Base-by-base conservation (phyloP, 352 stramenopile genomes). In the Globisporangium iwayamae region DNA sequence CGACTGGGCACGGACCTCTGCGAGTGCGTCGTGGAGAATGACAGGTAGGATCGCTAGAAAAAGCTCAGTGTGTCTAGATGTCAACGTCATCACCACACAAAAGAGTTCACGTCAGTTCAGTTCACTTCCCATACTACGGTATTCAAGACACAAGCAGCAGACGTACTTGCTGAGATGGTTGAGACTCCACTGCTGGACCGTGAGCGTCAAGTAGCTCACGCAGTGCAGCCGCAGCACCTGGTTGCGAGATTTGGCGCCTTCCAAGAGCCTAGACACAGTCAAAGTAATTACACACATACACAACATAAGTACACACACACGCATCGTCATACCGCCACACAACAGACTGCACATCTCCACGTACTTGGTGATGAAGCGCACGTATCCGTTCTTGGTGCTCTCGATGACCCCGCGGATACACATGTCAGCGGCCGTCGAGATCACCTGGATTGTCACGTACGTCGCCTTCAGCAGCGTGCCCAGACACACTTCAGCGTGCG, bases 401-500 rank as follows among this genome's bases (percentile, higher is more conserved):
- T 87, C 70, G 36, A 95, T 84, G n/a, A 95, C 83, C 2, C 69
- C 78, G 56, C 80, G 81, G 56, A 95, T 86, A 2, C 74, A 91
- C 16, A 78, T 70, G 56, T 94, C 80, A 4, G 87, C 85, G 45
- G 87, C 64, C 6, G 83, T 92, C 22, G 87, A 93, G 34, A 95
- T 87, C 32, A 95, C 79, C 62, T 90, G 80, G 20, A 95, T 95
- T 28, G 85, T 95, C n/a, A 95, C 83, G 54, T 87, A 92, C n/a
- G 85, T 93, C 14, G 81, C 79, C 62, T 95, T 95, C 32, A 95
- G 62, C n/a, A 94, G 46, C 53, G 79, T 85, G 1, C 65, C 75
- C 34, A 93, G 72, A 66, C 74, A 93, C 52, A 77, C 75, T 34
- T 95, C 87, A n/a, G 84, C 87, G 60, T 92, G 82, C 1, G 67